Evolutionary conservation across 1,284 basidiomycete genomes (phyloP).

Genomic region (Ganoderma lingzhi): DNA sequence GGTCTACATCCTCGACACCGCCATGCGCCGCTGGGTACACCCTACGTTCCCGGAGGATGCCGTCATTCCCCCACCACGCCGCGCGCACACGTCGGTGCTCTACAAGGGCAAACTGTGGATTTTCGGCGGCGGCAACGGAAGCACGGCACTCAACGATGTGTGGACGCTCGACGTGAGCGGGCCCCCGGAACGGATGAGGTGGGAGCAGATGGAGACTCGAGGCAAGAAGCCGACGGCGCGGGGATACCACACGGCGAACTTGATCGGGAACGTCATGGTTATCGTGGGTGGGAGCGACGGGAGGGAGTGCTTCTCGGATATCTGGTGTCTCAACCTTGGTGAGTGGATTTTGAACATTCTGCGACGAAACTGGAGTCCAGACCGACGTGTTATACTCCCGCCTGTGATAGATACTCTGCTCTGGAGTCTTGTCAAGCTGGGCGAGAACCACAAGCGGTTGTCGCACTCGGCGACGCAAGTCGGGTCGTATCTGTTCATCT

Average conservation of each 20-base stretch:
- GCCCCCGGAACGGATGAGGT: conserved; percentile 59
- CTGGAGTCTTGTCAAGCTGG: conserved; percentile 73
- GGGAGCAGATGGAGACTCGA: conserved; percentile 66
- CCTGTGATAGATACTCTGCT: conserved; percentile 63
- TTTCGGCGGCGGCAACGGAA: conserved; percentile 93
- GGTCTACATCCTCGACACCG: conserved; percentile 86
- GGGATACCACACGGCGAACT: conserved; percentile 92
- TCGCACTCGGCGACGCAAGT: conserved; percentile 92
- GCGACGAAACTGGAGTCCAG: no score
- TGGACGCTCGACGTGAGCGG: conserved; percentile 82
- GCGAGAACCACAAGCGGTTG: conserved; percentile 72
- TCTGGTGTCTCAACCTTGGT: conserved; percentile 90
- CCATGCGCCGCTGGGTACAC: conserved; percentile 70
- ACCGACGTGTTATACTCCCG: neutral
- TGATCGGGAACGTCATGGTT: conserved; percentile 87
- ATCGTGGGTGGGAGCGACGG: conserved; percentile 86
- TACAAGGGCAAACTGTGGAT: conserved; percentile 82
- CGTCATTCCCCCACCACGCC: conserved; percentile 66
- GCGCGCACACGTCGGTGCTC: conserved; percentile 88
- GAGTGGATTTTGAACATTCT: conserved; percentile 39
- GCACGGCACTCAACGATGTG: conserved; percentile 88
- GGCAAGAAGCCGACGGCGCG: conserved; percentile 68
- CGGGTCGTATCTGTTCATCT: conserved; percentile 92
- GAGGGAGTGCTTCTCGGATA: conserved; percentile 83
- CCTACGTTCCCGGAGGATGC: conserved; percentile 47